Evolutionary conservation across 1,284 basidiomycete species (phyloP), one percentile per base, ranked within the genome.

Genomic region (Ganoderma resinaceum): DNA sequence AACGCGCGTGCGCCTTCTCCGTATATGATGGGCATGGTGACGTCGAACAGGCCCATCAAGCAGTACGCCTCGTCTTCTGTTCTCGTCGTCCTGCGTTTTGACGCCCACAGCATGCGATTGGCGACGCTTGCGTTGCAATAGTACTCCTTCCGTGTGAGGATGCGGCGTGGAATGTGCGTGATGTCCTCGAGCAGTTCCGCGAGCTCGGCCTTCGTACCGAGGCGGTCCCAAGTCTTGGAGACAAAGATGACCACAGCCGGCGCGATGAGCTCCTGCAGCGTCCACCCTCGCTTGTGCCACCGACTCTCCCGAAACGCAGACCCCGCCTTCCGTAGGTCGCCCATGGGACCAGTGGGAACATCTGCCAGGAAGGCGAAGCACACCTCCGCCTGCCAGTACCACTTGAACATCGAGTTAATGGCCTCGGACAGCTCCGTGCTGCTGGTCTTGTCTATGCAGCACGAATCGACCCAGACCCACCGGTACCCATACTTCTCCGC

Each of bases 261-360:
- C 5, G 63, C 63, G 29, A 65, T 55, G 40, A 65, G 64, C 37
- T 65, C 64, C 58, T 65, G 64, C 11, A 62, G 61, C 14, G 46
- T 62, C 61, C 61, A 62, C 31, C 61, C 61, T 9, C 61, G 61
- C 42, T 26, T 35, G 42, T 59, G 57, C 63, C 64, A 65, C 26
- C 37, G 11, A 20, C 52, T 46, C n/a, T 9, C 2, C 23, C 33
- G 35, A 46, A 65, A 65, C 1, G 14, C 0, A 4, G 63, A 46
- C 2, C 11, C 31, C 5, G 43, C 23, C n/a, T 43, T n/a, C 3
- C 20, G 8, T 3, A 40, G 53, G 11, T 33, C 57, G 20, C 14
- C 40, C 8, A 18, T 31, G 31, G 18, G n/a, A 16, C 26, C 52
- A 8, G 52, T 38, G 9, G 31, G 42, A 2, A 65, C 64, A 14